Evolutionary conservation across 345 rosid species (phyloP).

Genomic region (Lepidium aucheri): DNA sequence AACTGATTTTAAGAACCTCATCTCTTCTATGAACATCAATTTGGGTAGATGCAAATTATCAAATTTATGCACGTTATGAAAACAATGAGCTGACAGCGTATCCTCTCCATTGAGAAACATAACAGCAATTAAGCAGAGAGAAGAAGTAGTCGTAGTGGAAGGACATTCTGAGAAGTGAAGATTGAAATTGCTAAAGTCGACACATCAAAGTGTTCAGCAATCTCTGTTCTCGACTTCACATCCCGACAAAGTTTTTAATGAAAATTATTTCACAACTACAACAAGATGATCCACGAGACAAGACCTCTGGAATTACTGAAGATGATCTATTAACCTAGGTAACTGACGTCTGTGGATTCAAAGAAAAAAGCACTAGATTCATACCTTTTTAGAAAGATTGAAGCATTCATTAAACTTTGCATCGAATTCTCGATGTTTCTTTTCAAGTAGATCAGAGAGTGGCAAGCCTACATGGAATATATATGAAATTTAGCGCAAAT

Average conservation of each 20-base stretch:
- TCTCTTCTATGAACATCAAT: not conserved
- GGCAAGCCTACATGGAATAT: constrained; percentile 37
- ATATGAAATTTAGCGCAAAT: constrained; percentile 4
- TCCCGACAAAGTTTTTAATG: not conserved
- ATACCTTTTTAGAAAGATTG: constrained; percentile 59
- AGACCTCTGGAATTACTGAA: not conserved
- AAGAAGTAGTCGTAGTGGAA: not conserved
- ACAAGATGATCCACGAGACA: not conserved
- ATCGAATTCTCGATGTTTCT: constrained; percentile 64
- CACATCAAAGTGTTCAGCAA: not conserved
- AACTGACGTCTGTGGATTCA: not conserved
- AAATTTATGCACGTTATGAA: not conserved
- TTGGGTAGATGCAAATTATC: not conserved
- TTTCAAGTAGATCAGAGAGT: constrained; percentile 46
- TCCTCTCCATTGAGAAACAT: not conserved
- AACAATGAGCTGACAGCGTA: constrained; percentile 6
- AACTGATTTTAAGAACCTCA: constrained; percentile 5
- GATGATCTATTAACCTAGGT: not conserved
- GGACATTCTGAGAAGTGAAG: not conserved
- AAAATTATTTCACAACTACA: not conserved
- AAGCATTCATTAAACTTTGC: constrained; percentile 51
- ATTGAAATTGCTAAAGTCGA: not conserved
- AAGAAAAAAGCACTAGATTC: not conserved
- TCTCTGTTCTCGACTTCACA: not conserved
- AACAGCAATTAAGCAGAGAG: not conserved